A percentile compares a stretch with the other conserved stretches of the same genome.
phyloP scores from a whole-genome alignment of 2,329 filamentous ascomycete species.

The Endoconidiophora laricicola region DNA sequence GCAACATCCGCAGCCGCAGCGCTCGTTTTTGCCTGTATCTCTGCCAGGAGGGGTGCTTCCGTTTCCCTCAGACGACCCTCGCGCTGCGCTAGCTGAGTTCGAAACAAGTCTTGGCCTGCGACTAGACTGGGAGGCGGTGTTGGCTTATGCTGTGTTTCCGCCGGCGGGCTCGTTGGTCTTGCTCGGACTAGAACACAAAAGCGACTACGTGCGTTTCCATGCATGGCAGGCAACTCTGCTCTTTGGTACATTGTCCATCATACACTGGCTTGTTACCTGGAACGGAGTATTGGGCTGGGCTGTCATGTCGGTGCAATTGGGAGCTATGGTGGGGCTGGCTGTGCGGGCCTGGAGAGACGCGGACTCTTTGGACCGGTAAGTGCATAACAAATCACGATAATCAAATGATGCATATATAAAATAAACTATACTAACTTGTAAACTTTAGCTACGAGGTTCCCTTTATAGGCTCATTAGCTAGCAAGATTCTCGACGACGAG shows the following conservation, averaged over 20 bases:
- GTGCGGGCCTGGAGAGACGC: constrained; percentile 73
- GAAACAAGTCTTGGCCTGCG: constrained; percentile 78
- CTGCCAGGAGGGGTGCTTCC: constrained; percentile 19
- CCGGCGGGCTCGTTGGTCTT: constrained; percentile 74
- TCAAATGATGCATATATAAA: not conserved
- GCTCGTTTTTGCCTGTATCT: constrained; percentile 15
- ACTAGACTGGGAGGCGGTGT: constrained; percentile 75
- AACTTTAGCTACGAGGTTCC: constrained; percentile 63
- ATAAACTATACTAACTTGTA: constrained; percentile 14
- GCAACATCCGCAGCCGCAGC: constrained; percentile 25
- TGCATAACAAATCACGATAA: constrained; percentile 13
- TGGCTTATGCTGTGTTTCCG: constrained; percentile 75
- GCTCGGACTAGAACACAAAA: constrained; percentile 78
- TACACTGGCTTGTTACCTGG: constrained; percentile 80
- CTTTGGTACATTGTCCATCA: constrained; percentile 55
- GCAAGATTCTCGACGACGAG: constrained; percentile 81
- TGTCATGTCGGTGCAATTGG: constrained; percentile 59
- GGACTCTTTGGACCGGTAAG: constrained; percentile 43
- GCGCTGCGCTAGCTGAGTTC: constrained; percentile 59
- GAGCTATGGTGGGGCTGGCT: constrained; percentile 58
- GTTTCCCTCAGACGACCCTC: constrained; percentile 24
- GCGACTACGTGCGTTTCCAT: constrained; percentile 94
- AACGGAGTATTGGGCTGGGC: constrained; percentile 71
- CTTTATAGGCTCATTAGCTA: constrained; percentile 70
- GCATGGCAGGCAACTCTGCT: constrained; percentile 85